Base-by-base conservation (phyloP, 2,329 filamentous ascomycete species). In the Fusarium nelsonii region DNA sequence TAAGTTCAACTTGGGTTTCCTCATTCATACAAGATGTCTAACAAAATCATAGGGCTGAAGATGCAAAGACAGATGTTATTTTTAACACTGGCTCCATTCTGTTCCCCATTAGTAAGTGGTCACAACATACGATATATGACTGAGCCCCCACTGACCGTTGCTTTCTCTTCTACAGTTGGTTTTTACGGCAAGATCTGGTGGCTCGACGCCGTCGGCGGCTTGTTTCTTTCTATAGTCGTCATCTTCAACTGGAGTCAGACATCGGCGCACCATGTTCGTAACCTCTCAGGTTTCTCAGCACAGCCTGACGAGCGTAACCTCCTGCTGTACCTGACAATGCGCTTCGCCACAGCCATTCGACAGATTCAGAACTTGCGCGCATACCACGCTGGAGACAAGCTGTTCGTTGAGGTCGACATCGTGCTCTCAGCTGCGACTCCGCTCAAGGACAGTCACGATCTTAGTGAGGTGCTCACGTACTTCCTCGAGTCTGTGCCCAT, bases 61-160 rank as follows among this genome's bases (percentile, higher is more conserved):
- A 86, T 65, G 84, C 84, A 53, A 82, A 84, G 75, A 91, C 92
- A 0, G 92, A 97, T 74, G 92, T 97, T 30, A 89, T 97, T 33
- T 97, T 97, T 86, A 97, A 97, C 80, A 88, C 88, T 1, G 95
- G 96, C 74, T 94, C 91, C 68, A 96, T 97, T 74, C 85, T 96
- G 26, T 97, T 97, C 76, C 94, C 94, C 2, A 87, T 97, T 10
- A 74, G 86, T 88, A 78, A 68, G 83, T 78, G 39, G 15, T 18
- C 28, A 18, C 23, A 34, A n/a, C 20, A 30, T 45, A 16, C 20
- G 46, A 56, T 60, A 33, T 46, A 59, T 58, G 50, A 60, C 34
- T 34, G 55, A 55, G 58, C 49, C 18, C 49, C 33, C 46, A 50
- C 63, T 74, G 48, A 73, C 46, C 20, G 20, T 46, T 43, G 16